phyloP scores from a whole-genome alignment of 2,329 filamentous ascomycete species.

The Hymenoscyphus salicellus region DNA sequence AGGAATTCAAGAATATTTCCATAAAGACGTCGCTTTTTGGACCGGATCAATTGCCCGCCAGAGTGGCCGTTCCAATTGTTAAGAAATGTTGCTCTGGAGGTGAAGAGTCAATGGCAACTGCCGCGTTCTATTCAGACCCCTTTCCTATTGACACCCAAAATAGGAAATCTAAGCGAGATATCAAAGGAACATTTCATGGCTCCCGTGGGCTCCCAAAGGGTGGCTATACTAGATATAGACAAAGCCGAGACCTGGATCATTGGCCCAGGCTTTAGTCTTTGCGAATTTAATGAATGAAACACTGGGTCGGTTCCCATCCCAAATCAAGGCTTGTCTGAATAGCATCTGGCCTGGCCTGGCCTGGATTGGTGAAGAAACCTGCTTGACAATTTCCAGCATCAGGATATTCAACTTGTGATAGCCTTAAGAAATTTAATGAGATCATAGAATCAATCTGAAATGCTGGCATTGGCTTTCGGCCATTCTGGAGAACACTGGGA shows the following conservation, averaged over 20 bases:
- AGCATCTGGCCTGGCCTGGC: not conserved
- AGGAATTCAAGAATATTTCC: not conserved
- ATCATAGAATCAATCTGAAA: not conserved
- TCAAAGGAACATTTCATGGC: not conserved
- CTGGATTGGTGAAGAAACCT: not conserved
- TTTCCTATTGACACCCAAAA: conserved; percentile 27
- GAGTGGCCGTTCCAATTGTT: not conserved
- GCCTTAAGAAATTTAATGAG: not conserved
- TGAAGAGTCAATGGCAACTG: not conserved
- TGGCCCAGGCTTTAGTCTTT: not conserved
- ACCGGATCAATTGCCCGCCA: not conserved
- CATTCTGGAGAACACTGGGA: not conserved
- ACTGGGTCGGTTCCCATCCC: too few relatives aligned
- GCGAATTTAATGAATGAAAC: not conserved
- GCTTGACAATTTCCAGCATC: not conserved
- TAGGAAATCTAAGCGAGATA: conserved; percentile 18
- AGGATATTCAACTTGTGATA: not conserved
- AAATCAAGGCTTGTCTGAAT: not conserved
- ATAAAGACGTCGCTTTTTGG: not conserved
- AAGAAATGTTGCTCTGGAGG: not conserved
- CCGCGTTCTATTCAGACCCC: conserved; percentile 23
- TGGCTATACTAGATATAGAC: not conserved
- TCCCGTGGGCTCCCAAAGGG: not conserved
- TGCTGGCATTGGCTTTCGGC: not conserved
- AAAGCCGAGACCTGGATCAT: not conserved